Conservation (phyloP, 345 rosid species). For the Citrus hindsii region DNA sequence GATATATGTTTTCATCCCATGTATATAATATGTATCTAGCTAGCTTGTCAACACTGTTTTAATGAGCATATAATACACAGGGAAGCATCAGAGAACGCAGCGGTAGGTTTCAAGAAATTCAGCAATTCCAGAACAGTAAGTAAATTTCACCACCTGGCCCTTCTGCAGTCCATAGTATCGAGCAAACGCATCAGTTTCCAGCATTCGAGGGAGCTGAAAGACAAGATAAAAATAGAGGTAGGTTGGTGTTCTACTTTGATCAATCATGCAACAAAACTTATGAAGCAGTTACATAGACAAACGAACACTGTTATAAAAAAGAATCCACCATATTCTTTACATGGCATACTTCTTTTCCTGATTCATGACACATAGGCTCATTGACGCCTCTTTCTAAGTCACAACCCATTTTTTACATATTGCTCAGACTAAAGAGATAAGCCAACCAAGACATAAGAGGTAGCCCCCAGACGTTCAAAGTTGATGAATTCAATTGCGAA, state of each 20-base stretch:
- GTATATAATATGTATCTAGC: not conserved
- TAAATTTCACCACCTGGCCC: constrained; percentile 40
- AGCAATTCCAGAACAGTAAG: constrained; percentile 26
- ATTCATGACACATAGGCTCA: not conserved
- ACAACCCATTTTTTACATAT: not conserved
- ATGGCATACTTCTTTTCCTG: not conserved
- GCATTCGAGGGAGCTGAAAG: constrained; percentile 35
- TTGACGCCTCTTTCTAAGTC: not conserved
- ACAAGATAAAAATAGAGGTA: not conserved
- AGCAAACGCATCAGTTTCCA: constrained; percentile 33
- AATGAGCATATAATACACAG: not conserved
- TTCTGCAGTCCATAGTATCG: constrained; percentile 39
- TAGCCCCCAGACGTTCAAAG: not conserved
- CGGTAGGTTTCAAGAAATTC: constrained; percentile 31
- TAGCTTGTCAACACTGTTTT: not conserved
- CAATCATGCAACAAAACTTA: not conserved
- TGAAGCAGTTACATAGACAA: not conserved
- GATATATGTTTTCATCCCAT: not conserved
- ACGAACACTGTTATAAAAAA: not conserved
- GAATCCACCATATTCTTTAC: not conserved
- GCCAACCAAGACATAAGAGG: not conserved
- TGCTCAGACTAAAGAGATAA: not conserved
- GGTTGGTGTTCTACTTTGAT: not conserved
- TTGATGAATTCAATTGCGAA: not conserved
- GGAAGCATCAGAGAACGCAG: constrained; percentile 19